Evolutionary conservation across 352 stramenopile species (phyloP).

Genomic region (Globisporangium okanoganense): DNA sequence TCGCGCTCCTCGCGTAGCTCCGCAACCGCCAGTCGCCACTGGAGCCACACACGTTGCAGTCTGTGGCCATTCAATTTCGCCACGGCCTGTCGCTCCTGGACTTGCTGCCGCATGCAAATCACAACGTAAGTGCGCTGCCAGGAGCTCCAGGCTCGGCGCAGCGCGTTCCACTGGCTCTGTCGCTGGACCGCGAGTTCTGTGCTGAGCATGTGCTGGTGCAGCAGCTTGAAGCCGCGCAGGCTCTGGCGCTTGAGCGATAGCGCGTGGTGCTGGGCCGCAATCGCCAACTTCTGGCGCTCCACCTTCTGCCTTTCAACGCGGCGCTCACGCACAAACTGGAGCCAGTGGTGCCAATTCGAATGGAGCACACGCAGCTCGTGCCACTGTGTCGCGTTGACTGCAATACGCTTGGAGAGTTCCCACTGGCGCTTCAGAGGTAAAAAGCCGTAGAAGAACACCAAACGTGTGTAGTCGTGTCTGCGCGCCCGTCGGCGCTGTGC

Average conservation of each 20-base stretch:
- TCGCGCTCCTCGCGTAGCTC: conserved; percentile 27
- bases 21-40: conserved; percentile 25
- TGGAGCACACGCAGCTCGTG: conserved; percentile 39
- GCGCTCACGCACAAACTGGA: conserved; percentile 23
- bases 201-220: conserved; percentile 18
- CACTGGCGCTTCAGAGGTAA: conserved; percentile 37
- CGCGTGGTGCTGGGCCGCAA: conserved; percentile 20
- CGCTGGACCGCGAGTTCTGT: conserved; percentile 23
- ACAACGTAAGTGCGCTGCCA: conserved; percentile 23
- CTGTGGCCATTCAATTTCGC: conserved; percentile 11
- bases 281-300: conserved; percentile 23
- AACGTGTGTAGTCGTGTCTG: conserved; percentile 30
- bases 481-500: conserved; percentile 23
- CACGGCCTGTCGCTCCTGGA: conserved; percentile 8
- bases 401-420: conserved; percentile 23
- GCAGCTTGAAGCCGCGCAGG: conserved; percentile 14
- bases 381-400: conserved; percentile 33
- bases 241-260: conserved; percentile 15
- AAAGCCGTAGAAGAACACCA: conserved; percentile 51
- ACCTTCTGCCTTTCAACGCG: conserved; percentile 16
- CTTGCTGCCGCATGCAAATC: conserved; percentile 14
- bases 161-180: conserved; percentile 32
- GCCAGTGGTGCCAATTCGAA: conserved; percentile 37
- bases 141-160: conserved; percentile 18
- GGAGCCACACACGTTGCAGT: conserved; percentile 21